A percentile compares a stretch with the other conserved stretches of the same genome.
Conservation (phyloP, 2,329 filamentous ascomycete species). For the Xylariaceae sp. region DNA sequence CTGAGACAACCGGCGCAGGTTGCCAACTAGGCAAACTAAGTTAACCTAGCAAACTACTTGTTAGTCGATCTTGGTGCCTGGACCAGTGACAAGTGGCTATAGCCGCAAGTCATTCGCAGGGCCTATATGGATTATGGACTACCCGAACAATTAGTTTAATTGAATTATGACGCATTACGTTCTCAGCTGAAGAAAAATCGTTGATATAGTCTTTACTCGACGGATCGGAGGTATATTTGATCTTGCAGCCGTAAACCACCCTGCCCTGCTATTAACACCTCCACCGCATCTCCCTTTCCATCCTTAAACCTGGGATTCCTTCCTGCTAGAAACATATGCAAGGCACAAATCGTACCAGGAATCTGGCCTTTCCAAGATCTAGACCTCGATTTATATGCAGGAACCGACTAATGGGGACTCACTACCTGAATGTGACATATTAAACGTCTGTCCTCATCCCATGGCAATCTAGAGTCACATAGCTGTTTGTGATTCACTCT, state of each 20-base stretch:
- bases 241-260: neutral
- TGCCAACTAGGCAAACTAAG: no score
- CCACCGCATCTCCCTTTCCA: slow-evolving; percentile 4
- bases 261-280: slow-evolving; percentile 4
- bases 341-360: slow-evolving; percentile 14
- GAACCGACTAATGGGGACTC: slow-evolving; percentile 17
- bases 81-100: slow-evolving; percentile 3
- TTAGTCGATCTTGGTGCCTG: no score
- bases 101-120: slow-evolving; percentile 21
- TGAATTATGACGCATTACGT: slow-evolving; percentile 28
- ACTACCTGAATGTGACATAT: neutral
- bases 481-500: neutral
- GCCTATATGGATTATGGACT: slow-evolving; percentile 13
- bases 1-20: slow-evolving; percentile 22
- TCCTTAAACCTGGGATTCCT: neutral
- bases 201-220: no score
- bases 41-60: no score
- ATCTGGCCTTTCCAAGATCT: slow-evolving; percentile 9
- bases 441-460: no score
- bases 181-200: no score
- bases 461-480: neutral
- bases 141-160: slow-evolving; percentile 20
- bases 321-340: slow-evolving; percentile 8
- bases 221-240: no score
- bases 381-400: slow-evolving; percentile 27